Base-by-base conservation (phyloP, 176 grass and related monocot genomes). In the Aegilops speltoides region DNA sequence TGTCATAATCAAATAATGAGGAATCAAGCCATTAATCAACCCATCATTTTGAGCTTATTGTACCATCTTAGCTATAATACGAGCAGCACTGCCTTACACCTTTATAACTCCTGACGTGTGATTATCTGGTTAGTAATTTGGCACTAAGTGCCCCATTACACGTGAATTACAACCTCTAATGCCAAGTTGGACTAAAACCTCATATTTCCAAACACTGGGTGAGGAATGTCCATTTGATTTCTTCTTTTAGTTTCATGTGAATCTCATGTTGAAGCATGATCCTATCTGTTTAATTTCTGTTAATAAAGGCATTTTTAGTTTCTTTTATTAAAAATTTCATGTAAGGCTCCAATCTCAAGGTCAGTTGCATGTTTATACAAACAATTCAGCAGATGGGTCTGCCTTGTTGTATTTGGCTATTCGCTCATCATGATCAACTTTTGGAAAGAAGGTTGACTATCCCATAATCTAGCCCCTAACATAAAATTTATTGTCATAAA, bases 161-260 rank as follows among this genome's bases (percentile, higher is more conserved):
- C 32, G 5, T 69, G 66, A 20, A 16, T 33, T 69, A 19, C 66
- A 36, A 36, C 31, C 66, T 34, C 66, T 34, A 31, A 32, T 69
- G 15, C 66, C 28, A 34, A 69, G 22, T 69, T 69, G 66, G 66
- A 16, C 31, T 34, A 37, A 69, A 69, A 37, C 66, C 13, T 36
- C 64, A 66, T 69, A 34, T 34, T 36, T 69, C 66, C 31, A 69
- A 69, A 69, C 26, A 69, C 66, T 69, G 6, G 29, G 34, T 33
- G 6, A 38, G 67, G 32, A 70, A 70, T 70, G 32, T 37, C 15
- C 67, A 70, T 36, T 70, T 38, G 67, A 7, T 70, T 70, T 70
- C 67, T 70, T 37, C 13, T 70, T 70, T 70, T 70, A 33, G 15
- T 36, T 70, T 70, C 67, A 70, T 69, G 66, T 69, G 48, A 52